Evolutionary conservation across 2,329 filamentous ascomycete species (phyloP), one percentile per base, ranked within the genome.

Genomic region (Aquanectria penicillioides): DNA sequence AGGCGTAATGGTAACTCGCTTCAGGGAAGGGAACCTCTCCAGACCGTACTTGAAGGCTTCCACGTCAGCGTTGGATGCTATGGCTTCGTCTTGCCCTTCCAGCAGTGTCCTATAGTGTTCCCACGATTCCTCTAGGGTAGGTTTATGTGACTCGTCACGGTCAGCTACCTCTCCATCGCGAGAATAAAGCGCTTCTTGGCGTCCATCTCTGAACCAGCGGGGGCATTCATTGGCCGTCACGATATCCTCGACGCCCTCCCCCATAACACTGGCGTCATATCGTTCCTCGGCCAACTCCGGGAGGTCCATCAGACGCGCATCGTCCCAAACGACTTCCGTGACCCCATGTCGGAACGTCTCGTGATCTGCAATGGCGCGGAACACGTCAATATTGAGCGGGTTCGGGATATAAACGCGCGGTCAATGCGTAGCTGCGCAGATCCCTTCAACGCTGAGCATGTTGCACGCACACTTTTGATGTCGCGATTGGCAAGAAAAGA

Each of bases 291-390:
- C n/a, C n/a, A n/a, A n/a, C n/a, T n/a, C n/a, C n/a, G n/a, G n/a
- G n/a, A n/a, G n/a, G n/a, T n/a, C n/a, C 17, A 12, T 18, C 11
- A 65, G 2, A 31, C 55, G 57, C 6, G 65, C 66, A 47, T 78
- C 75, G 20, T 79, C 74, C 73, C 73, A 80, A 28, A 82, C 69
- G 5, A 81, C 71, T 52, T 81, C 77, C 4, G 43, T 59, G 7
- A 81, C 66, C 1, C 58, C 33, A 1, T 62, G 40, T 4, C 73
- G 71, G 44, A 75, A 74, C 1, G 36, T 54, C 5, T 74, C 69
- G 58, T 80, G 73, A 9, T 73, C 61, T 8, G 78, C 73, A 46
- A 81, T 65, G 12, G 70, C 66, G 3, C 70, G 66, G 18, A 78
- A 71, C 5, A 77, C 76, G 3, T 72, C 38, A 6, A 81, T 62